These are phyloP conservation scores for Trichosporon coremiiforme DNA, from an alignment of 1,284 basidiomycete genomes.

Conservation along the genomic window DNA sequence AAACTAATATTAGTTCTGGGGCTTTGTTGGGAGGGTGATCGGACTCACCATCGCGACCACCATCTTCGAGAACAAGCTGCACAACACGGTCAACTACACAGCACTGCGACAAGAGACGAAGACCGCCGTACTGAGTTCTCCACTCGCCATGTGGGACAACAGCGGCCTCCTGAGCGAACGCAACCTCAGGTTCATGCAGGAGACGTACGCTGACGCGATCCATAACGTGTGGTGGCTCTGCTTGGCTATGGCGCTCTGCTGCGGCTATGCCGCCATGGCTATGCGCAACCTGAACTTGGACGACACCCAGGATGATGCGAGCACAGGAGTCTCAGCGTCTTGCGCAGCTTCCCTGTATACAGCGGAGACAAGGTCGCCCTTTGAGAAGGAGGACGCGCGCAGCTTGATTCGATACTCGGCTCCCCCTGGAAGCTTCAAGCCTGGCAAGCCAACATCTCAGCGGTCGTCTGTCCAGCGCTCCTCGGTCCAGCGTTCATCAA, in stretches of 20 bases:
- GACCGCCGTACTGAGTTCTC: constrained; percentile 24
- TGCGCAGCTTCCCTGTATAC: not conserved
- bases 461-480: constrained; percentile 2
- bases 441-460: not conserved
- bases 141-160: constrained; percentile 31
- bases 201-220: constrained; percentile 31
- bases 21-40: constrained; percentile 39
- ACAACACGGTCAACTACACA: not conserved
- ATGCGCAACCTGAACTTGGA: constrained; percentile 12
- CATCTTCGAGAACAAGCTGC: constrained; percentile 42
- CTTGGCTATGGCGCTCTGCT: constrained; percentile 7
- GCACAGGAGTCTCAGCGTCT: not conserved
- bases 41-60: constrained; percentile 38
- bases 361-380: not conserved
- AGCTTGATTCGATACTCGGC: constrained; percentile 11
- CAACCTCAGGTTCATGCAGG: constrained; percentile 23
- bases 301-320: not conserved
- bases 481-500: not conserved
- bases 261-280: constrained; percentile 2
- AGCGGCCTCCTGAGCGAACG: not conserved
- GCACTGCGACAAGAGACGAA: constrained; percentile 7
- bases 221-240: constrained; percentile 32
- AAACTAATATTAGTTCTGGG: constrained; percentile 24
- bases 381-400: constrained; percentile 9
- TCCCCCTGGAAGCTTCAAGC: not conserved